A percentile compares a stretch with the other conserved stretches of the same genome.
Conservation (phyloP, 176 grass and related monocot genomes). For the Oryza glumipatula region DNA sequence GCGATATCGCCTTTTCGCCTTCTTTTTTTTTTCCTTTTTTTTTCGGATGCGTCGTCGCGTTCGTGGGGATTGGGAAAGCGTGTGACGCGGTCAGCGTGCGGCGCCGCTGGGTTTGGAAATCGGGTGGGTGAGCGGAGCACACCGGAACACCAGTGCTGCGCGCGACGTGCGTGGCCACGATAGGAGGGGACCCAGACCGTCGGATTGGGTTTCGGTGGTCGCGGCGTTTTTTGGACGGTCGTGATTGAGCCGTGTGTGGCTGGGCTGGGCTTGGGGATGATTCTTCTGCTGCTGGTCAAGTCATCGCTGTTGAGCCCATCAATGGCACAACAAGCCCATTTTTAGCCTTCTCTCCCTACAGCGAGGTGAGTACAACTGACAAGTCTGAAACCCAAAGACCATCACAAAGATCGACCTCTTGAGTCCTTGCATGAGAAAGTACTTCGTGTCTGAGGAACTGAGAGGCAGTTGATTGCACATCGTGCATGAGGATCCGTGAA, state of each 20-base stretch:
- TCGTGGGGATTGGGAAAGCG: neutral
- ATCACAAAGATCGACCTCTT: neutral
- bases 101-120: slow-evolving; percentile 6
- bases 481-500: too few relatives aligned
- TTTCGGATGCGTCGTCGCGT: neutral
- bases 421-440: neutral
- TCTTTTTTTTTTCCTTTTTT: neutral
- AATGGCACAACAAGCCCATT: neutral
- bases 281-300: neutral
- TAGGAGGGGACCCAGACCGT: neutral
- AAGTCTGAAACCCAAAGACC: too few relatives aligned
- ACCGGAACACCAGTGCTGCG: too few relatives aligned
- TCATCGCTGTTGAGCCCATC: neutral
- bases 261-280: neutral
- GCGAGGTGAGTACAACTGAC: too few relatives aligned
- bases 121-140: neutral
- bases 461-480: too few relatives aligned
- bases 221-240: neutral
- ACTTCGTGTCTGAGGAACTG: neutral
- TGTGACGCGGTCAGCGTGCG: neutral
- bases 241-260: neutral
- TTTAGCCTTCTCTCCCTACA: too few relatives aligned
- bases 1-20: neutral
- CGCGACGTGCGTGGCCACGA: neutral
- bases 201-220: neutral